Base-by-base conservation (phyloP, 176 grass and related monocot genomes). In the Chloris gayana region DNA sequence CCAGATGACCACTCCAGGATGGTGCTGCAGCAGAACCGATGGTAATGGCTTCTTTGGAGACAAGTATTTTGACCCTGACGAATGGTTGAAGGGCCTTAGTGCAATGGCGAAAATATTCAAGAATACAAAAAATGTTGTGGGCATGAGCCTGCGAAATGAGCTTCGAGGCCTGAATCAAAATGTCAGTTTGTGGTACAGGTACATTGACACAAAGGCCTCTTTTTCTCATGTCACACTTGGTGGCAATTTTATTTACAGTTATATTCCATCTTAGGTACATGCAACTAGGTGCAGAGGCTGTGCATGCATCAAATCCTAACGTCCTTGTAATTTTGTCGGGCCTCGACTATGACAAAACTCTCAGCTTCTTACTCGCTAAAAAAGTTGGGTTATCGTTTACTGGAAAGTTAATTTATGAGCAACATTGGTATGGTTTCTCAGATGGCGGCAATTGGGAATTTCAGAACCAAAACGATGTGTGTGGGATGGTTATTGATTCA, bases 371-470 rank as follows among this genome's bases (percentile, higher is more conserved):
- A 75, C 51, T 53, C 63, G 19, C 69, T 14, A 78, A 81, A n/a
- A 75, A 94, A 70, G 54, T 87, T 51, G 22, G 84, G 2, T n/a
- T 98, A 60, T 83, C 85, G 59, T 98, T 93, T 80, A 83, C 88
- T 62, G 80, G 84, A 66, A 98, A 98, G 77, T 78, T 98, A 81
- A 85, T 98, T 18, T 98, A 85, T 27, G 95, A 98, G 75, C 85
- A 89, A 66, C 95, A 98, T 41, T 98, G 95, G 95, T 98, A 98
- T 81, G 92, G 95, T 24, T 94, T 93, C 75, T 94, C 95, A 69
- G 92, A 98, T 74, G 92, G 88, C 13, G 90, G 92, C 1, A 45
- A 98, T 65, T 94, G 95, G 95, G 86, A 82, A 51, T 64, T 72
- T 62, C 70, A 61, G 27, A 94, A 98, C 29, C 84, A 85, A 67